phyloP scores from a whole-genome alignment of 2,329 filamentous ascomycete species.

The Fusarium ramigenum region DNA sequence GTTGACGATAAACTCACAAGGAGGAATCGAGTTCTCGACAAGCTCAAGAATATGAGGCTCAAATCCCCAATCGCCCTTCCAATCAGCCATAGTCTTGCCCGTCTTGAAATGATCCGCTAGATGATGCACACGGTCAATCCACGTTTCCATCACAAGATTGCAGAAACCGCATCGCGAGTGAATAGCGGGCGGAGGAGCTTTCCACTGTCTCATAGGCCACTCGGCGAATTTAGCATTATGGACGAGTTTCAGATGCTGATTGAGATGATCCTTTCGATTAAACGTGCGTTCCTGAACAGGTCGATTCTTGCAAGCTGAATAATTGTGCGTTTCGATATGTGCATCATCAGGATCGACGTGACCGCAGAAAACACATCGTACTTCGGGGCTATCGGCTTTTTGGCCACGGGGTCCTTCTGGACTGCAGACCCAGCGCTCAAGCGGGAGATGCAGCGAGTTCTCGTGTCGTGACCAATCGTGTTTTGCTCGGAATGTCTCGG shows the following conservation, averaged over 20 bases:
- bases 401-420: slow-evolving; percentile 47
- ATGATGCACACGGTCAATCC: slow-evolving; percentile 49
- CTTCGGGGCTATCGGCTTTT: slow-evolving; percentile 46
- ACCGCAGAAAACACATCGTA: slow-evolving; percentile 52
- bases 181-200: slow-evolving; percentile 48
- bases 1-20: slow-evolving; percentile 34
- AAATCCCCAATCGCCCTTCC: slow-evolving; percentile 56
- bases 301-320: slow-evolving; percentile 60
- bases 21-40: slow-evolving; percentile 54
- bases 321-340: slow-evolving; percentile 51
- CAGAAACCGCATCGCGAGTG: slow-evolving; percentile 54
- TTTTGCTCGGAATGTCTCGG: slow-evolving; percentile 55
- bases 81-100: slow-evolving; percentile 54
- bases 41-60: slow-evolving; percentile 49
- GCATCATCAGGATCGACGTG: slow-evolving; percentile 43
- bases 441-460: slow-evolving; percentile 55
- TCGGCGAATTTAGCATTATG: slow-evolving; percentile 52
- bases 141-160: slow-evolving; percentile 48
- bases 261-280: slow-evolving; percentile 54
- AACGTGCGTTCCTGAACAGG: slow-evolving; percentile 54
- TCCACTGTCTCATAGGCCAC: slow-evolving; percentile 48
- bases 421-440: slow-evolving; percentile 56
- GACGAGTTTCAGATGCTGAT: slow-evolving; percentile 53
- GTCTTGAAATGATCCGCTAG: slow-evolving; percentile 54
- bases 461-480: slow-evolving; percentile 62